Conservation (phyloP, 257 asterid species). For the Cinchona pubescens region DNA sequence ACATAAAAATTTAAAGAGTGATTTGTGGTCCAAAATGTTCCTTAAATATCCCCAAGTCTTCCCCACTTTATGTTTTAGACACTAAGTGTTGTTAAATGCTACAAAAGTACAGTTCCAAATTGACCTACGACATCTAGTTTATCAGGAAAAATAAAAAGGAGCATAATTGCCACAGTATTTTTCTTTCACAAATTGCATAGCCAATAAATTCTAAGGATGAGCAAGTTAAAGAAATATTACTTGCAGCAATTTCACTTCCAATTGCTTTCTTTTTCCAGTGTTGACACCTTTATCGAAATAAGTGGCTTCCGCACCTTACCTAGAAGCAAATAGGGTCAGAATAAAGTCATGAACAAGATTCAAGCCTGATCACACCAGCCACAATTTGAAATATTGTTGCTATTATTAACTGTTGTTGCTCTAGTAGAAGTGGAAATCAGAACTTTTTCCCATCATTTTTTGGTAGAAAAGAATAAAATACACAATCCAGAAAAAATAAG, state of each 20-base stretch:
- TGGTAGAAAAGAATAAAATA: background rate
- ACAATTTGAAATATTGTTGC: background rate
- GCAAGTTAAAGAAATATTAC: conserved; percentile 39
- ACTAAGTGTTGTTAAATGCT: too few species aligned
- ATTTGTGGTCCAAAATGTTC: conserved; percentile 1
- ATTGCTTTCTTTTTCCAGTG: conserved; percentile 70
- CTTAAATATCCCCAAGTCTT: background rate
- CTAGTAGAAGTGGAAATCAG: background rate
- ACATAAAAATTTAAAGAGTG: background rate
- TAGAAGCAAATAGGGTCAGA: conserved; percentile 19
- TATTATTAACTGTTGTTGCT: background rate
- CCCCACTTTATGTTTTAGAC: too few species aligned
- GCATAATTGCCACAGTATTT: background rate
- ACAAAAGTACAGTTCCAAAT: too few species aligned
- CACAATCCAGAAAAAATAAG: background rate
- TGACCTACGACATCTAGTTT: too few species aligned
- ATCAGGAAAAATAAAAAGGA: too few species aligned
- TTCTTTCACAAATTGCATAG: background rate
- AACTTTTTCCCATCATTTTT: background rate
- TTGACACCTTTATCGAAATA: conserved; percentile 91
- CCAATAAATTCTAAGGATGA: background rate
- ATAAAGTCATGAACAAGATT: background rate
- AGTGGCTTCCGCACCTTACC: conserved; percentile 90
- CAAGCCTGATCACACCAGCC: background rate
- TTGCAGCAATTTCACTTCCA: conserved; percentile 91